These are phyloP conservation scores for Otatea glauca DNA, from an alignment of 176 grass and related monocot species.

Conservation along the genomic window DNA sequence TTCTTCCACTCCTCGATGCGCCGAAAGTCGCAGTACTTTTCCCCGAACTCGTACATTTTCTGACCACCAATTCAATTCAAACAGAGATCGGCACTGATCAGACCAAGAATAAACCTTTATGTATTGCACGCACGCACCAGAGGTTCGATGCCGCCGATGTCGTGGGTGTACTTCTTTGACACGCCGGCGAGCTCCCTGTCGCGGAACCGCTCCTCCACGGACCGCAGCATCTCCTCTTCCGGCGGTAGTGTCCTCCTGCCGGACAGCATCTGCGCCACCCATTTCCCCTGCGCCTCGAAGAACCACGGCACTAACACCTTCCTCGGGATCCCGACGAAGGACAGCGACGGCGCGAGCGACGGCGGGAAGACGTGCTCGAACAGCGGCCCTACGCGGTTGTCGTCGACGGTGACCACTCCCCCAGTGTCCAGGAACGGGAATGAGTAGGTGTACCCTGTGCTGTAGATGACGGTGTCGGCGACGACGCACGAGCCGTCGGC, in stretches of 20 bases:
- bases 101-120: too few species aligned
- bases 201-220: constrained; percentile 35
- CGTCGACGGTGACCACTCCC: constrained; percentile 27
- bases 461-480: constrained; percentile 43
- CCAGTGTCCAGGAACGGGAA: constrained; percentile 46
- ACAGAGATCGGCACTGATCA: too few species aligned
- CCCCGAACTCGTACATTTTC: constrained; percentile 28
- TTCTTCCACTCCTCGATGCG: constrained; percentile 37
- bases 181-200: constrained; percentile 19
- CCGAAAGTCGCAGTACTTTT: constrained; percentile 35
- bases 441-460: constrained; percentile 39
- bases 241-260: constrained; percentile 26
- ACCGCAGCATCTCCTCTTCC: constrained; percentile 32
- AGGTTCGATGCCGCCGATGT: neutral
- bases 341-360: constrained; percentile 42
- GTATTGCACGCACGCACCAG: neutral
- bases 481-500: constrained; percentile 29
- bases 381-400: constrained; percentile 35
- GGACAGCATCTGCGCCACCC: constrained; percentile 38
- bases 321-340: constrained; percentile 39
- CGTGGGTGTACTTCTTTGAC: constrained; percentile 28
- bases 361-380: constrained; percentile 51
- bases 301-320: constrained; percentile 35
- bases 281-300: constrained; percentile 42
- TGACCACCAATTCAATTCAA: neutral